Conservation (phyloP, 176 grass and related monocot species). For the Rhynchospora breviuscula region DNA sequence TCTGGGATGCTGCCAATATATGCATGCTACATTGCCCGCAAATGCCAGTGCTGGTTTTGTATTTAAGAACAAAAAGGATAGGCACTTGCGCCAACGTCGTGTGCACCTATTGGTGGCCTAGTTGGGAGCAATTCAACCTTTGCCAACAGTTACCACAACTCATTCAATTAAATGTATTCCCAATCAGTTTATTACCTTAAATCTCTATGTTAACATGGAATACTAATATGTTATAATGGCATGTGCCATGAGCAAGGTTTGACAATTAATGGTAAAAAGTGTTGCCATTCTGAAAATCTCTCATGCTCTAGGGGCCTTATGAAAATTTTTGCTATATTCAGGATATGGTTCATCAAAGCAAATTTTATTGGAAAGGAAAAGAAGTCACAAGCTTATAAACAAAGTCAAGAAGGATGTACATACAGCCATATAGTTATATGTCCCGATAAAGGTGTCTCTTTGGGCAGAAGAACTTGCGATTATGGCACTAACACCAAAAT, state of each 20-base stretch:
- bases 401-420: conserved; percentile 22
- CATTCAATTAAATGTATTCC: background rate
- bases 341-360: background rate
- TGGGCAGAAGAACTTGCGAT: conserved; percentile 68
- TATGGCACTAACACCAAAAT: conserved; percentile 96
- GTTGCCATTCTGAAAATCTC: background rate
- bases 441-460: conserved; percentile 82
- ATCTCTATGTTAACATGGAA: background rate
- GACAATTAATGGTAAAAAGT: background rate
- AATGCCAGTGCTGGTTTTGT: background rate
- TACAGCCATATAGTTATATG: conserved; percentile 90
- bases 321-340: background rate
- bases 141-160: background rate
- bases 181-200: background rate
- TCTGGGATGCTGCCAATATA: background rate
- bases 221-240: background rate
- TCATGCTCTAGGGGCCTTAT: background rate
- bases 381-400: background rate
- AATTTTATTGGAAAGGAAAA: conserved; percentile 9
- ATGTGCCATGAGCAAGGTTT: background rate
- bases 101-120: background rate
- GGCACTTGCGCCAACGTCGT: background rate
- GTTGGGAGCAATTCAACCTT: background rate
- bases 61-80: background rate
- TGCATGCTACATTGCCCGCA: background rate